These are phyloP conservation scores for Aphanocladium album DNA, from an alignment of 2,329 filamentous ascomycete genomes.

Conservation along the genomic window DNA sequence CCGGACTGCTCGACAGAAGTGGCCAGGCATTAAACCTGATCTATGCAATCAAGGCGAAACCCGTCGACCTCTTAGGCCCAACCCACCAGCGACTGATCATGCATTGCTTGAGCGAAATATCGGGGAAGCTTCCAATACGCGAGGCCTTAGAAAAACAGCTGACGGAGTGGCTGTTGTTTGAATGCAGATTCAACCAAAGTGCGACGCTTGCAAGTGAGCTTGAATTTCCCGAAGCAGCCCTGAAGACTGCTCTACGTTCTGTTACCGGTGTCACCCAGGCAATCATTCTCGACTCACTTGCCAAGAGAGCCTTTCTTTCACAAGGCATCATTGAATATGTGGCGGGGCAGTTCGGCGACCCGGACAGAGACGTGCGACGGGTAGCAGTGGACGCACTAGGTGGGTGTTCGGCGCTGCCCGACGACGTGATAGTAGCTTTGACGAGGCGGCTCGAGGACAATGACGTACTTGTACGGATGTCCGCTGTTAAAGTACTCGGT, in stretches of 20 bases:
- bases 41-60: slow-evolving; percentile 26
- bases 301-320: not conserved
- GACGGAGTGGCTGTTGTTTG: slow-evolving; percentile 19
- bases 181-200: slow-evolving; percentile 15
- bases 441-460: no score
- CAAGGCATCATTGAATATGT: not conserved
- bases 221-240: slow-evolving; percentile 16
- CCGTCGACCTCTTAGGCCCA: slow-evolving; percentile 31
- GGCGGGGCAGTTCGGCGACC: not conserved
- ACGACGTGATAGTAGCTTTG: no score
- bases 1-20: slow-evolving; percentile 29
- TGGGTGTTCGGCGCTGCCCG: no score
- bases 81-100: slow-evolving; percentile 34
- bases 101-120: slow-evolving; percentile 31
- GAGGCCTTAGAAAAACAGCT: slow-evolving; percentile 15
- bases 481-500: not conserved
- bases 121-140: slow-evolving; percentile 11
- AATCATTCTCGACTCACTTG: not conserved
- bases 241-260: slow-evolving; percentile 11
- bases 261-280: not conserved
- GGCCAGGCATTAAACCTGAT: slow-evolving; percentile 22
- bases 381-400: not conserved
- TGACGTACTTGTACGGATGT: no score
- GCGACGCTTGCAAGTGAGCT: slow-evolving; percentile 14
- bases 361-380: not conserved